These are phyloP conservation scores for Monoraphidium neglectum DNA, from an alignment of 139 green algal species.

Conservation along the genomic window DNA sequence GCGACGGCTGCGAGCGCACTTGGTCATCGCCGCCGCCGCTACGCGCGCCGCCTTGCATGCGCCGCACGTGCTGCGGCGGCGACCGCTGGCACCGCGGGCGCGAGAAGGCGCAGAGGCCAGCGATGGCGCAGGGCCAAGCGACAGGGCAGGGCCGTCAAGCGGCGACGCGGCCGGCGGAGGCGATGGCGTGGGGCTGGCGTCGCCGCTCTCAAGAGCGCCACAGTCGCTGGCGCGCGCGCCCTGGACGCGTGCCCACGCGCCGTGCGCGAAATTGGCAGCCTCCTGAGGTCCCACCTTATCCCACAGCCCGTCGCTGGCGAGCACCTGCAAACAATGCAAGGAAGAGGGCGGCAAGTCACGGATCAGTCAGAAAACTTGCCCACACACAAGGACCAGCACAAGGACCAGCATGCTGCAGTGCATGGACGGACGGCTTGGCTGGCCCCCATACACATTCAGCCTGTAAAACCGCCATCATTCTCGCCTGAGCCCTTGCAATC, in stretches of 20 bases:
- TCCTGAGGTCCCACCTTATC: constrained; percentile 40
- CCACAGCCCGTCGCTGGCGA: constrained; percentile 68
- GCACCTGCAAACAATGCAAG: constrained; percentile 43
- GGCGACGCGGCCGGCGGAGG: not conserved
- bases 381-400: no score
- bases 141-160: not conserved
- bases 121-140: not conserved
- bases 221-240: not conserved
- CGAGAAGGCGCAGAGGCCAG: not conserved
- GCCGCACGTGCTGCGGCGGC: constrained; percentile 1
- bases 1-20: constrained; percentile 21
- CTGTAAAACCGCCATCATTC: no score
- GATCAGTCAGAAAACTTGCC: no score
- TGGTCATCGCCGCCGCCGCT: constrained; percentile 28
- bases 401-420: no score
- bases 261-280: not conserved
- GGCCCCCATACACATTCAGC: no score
- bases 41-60: constrained; percentile 23
- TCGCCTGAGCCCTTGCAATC: no score
- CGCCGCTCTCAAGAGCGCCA: not conserved
- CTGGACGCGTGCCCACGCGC: not conserved
- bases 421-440: no score
- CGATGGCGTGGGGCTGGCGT: not conserved
- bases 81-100: not conserved
- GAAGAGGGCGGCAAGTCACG: no score